These are phyloP conservation scores for Arachis monticola DNA, from an alignment of 331 rosid species.

Conservation along the genomic window DNA sequence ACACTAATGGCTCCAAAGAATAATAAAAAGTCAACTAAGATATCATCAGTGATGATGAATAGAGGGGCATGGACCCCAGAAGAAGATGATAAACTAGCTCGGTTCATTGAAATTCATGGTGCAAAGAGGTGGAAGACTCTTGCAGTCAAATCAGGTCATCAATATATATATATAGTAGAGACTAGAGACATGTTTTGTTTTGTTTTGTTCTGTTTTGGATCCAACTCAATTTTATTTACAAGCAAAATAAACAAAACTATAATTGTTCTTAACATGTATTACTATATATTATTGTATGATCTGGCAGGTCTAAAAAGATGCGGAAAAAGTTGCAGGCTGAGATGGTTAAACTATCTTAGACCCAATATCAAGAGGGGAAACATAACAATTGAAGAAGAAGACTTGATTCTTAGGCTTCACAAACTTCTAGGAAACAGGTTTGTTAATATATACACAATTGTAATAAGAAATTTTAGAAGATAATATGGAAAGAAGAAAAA, in stretches of 20 bases:
- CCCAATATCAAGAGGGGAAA: conserved; percentile 86
- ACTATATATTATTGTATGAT: not conserved
- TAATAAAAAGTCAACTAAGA: conserved; percentile 12
- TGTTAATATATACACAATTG: not conserved
- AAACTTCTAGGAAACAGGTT: conserved; percentile 77
- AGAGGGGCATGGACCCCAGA: conserved; percentile 56
- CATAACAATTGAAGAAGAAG: conserved; percentile 76
- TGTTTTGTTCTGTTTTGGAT: not conserved
- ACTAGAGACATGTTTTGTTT: not conserved
- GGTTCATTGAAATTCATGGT: conserved; percentile 50
- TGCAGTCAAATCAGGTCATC: conserved; percentile 39
- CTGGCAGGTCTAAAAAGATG: conserved; percentile 68
- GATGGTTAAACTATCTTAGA: conserved; percentile 76
- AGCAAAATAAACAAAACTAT: not conserved
- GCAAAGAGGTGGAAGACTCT: conserved; percentile 50
- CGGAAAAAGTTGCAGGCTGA: conserved; percentile 76
- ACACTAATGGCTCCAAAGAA: conserved; percentile 39
- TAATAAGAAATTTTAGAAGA: no score
- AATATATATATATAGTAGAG: not conserved
- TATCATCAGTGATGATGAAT: conserved; percentile 8
- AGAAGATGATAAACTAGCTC: conserved; percentile 49
- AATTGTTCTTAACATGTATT: conserved; percentile 1
- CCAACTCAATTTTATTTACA: not conserved
- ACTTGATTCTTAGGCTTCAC: conserved; percentile 79
- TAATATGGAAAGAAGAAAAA: no score